Conservation (phyloP, 371 early-diverging fungal genomes). For the Rhizopus delemar region DNA sequence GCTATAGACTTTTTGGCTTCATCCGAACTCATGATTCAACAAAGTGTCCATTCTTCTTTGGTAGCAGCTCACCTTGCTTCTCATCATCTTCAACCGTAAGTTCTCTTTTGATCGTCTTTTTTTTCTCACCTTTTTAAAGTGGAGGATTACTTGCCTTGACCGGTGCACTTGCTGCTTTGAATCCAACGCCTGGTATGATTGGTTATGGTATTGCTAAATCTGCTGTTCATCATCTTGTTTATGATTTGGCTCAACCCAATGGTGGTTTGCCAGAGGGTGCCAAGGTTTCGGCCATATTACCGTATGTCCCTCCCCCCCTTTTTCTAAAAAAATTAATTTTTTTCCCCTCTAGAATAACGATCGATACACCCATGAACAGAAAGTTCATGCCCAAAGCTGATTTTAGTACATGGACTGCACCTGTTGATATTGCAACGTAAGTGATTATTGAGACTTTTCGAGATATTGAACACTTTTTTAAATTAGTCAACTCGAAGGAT, state of each 20-base stretch:
- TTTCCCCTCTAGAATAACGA: slow-evolving; percentile 57
- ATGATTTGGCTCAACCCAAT: slow-evolving; percentile 70
- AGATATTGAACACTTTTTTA: neutral
- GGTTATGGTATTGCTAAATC: slow-evolving; percentile 97
- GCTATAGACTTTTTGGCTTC: slow-evolving; percentile 66
- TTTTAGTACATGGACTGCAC: slow-evolving; percentile 85
- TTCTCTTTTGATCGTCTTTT: slow-evolving; percentile 1
- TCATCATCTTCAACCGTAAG: slow-evolving; percentile 70
- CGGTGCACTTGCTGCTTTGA: slow-evolving; percentile 79
- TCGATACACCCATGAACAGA: slow-evolving; percentile 95
- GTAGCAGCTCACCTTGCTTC: slow-evolving; percentile 85
- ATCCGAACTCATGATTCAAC: slow-evolving; percentile 76
- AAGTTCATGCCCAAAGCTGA: slow-evolving; percentile 88
- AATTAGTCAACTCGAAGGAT: slow-evolving; percentile 54
- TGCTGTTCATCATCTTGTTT: slow-evolving; percentile 88
- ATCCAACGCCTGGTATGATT: slow-evolving; percentile 84
- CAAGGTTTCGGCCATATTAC: slow-evolving; percentile 75
- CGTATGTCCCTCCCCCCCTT: slow-evolving; percentile 57
- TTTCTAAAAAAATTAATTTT: slow-evolving; percentile 2
- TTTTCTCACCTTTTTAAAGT: slow-evolving; percentile 35
- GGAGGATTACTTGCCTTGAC: slow-evolving; percentile 82
- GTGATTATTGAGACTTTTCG: slow-evolving; percentile 11
- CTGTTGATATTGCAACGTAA: slow-evolving; percentile 73
- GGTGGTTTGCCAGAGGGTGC: slow-evolving; percentile 78
- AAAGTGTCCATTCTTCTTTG: slow-evolving; percentile 82